Evolutionary conservation across 352 stramenopile species (phyloP).

Genomic region (Phytopythium mirpurense): DNA sequence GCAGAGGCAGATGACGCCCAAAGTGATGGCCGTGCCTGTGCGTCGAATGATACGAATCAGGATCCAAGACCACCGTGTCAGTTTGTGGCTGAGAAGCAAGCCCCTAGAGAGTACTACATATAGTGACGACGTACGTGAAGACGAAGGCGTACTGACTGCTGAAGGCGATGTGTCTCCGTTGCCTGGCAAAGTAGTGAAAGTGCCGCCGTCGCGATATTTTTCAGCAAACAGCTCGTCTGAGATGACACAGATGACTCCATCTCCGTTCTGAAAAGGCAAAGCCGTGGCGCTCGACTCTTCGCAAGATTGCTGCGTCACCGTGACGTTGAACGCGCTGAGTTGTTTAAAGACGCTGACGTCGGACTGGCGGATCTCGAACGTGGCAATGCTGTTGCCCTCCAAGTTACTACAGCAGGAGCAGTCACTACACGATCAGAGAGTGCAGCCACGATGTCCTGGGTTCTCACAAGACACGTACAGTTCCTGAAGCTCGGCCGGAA

Average conservation of each 20-base stretch:
- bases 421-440: neutral
- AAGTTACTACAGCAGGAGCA: neutral
- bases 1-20: neutral
- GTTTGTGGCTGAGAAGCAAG: too few species aligned
- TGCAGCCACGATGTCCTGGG: neutral
- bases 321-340: neutral
- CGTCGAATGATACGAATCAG: neutral
- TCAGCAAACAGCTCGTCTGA: neutral
- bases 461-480: constrained; percentile 15
- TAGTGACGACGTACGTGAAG: neutral
- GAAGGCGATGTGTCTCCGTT: neutral
- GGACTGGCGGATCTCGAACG: constrained; percentile 11
- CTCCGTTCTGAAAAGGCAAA: neutral
- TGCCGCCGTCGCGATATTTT: neutral
- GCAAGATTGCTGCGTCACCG: neutral
- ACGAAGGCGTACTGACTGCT: neutral
- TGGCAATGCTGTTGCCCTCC: constrained; percentile 6
- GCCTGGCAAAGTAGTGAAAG: too few species aligned
- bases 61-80: neutral
- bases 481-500: constrained; percentile 12
- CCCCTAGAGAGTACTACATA: too few species aligned
- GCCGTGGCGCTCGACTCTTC: neutral
- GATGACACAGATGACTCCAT: neutral
- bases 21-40: neutral
- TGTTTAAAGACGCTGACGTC: constrained; percentile 6